Percentiles rank a stretch among this genome's conserved stretches.
These are phyloP conservation scores for Dendryphion nanum DNA, from an alignment of 2,329 filamentous ascomycete species.

Conservation along the genomic window DNA sequence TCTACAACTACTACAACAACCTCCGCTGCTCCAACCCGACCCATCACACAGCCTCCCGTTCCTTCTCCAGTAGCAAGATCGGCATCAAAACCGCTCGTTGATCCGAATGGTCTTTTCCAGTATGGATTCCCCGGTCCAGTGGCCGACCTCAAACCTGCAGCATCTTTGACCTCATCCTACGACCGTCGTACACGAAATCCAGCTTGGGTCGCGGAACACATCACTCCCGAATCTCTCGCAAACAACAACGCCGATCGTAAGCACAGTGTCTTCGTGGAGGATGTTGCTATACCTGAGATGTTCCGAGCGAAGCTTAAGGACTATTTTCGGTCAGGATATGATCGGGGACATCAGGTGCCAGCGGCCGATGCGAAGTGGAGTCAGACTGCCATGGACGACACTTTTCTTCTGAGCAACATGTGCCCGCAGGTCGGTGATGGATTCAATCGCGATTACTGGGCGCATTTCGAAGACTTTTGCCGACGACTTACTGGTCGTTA, in stretches of 20 bases:
- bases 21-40: constrained; percentile 29
- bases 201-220: constrained; percentile 90
- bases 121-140: constrained; percentile 86
- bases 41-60: constrained; percentile 22
- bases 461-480: constrained; percentile 97
- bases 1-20: constrained; percentile 37
- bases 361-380: constrained; percentile 96
- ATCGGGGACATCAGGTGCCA: constrained; percentile 94
- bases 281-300: constrained; percentile 72
- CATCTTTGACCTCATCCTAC: constrained; percentile 80
- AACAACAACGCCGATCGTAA: constrained; percentile 76
- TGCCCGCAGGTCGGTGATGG: constrained; percentile 97
- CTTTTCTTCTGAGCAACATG: constrained; percentile 94
- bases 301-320: constrained; percentile 91
- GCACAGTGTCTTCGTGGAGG: constrained; percentile 80
- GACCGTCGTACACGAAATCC: constrained; percentile 91
- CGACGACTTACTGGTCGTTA: constrained; percentile 76
- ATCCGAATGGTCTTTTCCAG: constrained; percentile 53
- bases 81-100: constrained; percentile 38
- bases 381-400: constrained; percentile 91
- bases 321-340: constrained; percentile 93
- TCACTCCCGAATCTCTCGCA: constrained; percentile 81
- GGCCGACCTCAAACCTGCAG: constrained; percentile 73
- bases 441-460: constrained; percentile 99
- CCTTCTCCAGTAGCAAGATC: constrained; percentile 19